Conservation (phyloP, 805 yeast genomes). For the Sungouiella thailandica region DNA sequence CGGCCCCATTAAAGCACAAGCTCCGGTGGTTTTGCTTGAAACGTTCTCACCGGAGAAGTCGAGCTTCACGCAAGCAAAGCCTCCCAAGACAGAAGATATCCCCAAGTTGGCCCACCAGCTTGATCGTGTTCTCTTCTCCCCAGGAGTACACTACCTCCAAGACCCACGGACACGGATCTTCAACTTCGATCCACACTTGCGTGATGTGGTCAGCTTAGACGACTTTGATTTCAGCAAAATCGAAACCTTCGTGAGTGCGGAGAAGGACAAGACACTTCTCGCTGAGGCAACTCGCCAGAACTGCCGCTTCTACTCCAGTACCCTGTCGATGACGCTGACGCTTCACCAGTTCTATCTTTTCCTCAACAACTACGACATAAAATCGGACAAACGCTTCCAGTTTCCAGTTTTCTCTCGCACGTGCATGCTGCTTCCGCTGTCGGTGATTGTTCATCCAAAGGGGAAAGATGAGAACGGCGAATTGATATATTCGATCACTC, state of each 20-base stretch:
- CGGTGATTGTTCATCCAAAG: conserved; percentile 51
- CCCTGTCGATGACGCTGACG: conserved; percentile 80
- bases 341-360: conserved; percentile 71
- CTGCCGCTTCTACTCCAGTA: conserved; percentile 63
- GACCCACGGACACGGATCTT: conserved; percentile 74
- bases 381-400: conserved; percentile 20
- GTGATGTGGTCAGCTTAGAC: conserved; percentile 52
- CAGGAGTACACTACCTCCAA: conserved; percentile 71
- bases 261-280: conserved; percentile 54
- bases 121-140: conserved; percentile 70
- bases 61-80: conserved; percentile 15
- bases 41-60: no score
- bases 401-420: conserved; percentile 40
- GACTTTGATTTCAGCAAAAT: conserved; percentile 62
- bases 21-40: no score
- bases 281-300: conserved; percentile 37
- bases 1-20: no score
- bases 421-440: conserved; percentile 42
- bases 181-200: conserved; percentile 62
- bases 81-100: conserved; percentile 24
- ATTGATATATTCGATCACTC: conserved; percentile 56
- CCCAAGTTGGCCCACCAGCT: conserved; percentile 65
- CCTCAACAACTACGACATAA: conserved; percentile 40
- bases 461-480: conserved; percentile 25
- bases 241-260: conserved; percentile 58